Conservation (phyloP, 129 eudicot genomes). For the Ambrosia trifida region DNA sequence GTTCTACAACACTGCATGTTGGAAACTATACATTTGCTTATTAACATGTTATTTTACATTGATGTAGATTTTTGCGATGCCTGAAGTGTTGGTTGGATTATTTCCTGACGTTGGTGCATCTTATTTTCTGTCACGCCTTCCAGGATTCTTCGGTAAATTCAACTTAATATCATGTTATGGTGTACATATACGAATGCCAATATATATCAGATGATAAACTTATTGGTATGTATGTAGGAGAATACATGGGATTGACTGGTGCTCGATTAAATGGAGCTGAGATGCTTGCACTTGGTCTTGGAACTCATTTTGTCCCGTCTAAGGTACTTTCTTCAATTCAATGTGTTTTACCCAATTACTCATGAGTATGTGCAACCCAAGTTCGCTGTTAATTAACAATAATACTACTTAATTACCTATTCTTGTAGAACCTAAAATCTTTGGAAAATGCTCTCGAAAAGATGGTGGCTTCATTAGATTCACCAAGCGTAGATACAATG, state of each 20-base stretch:
- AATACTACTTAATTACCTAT: not conserved
- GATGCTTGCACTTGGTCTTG: constrained; percentile 51
- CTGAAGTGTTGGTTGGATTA: constrained; percentile 47
- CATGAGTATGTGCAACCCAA: not conserved
- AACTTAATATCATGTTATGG: too few relatives aligned
- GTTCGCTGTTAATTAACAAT: not conserved
- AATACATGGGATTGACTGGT: constrained; percentile 44
- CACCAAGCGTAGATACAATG: constrained; percentile 16
- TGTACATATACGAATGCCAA: too few relatives aligned
- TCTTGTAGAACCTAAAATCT: constrained; percentile 21
- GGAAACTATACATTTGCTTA: too few relatives aligned
- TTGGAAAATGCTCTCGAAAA: constrained; percentile 33
- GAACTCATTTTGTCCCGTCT: constrained; percentile 51
- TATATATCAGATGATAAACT: not conserved
- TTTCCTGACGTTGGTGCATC: constrained; percentile 58
- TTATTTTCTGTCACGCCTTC: constrained; percentile 44
- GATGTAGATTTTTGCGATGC: constrained; percentile 49
- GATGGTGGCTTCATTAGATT: constrained; percentile 20
- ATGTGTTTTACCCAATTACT: not conserved
- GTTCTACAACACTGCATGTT: too few relatives aligned
- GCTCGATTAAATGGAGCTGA: constrained; percentile 38
- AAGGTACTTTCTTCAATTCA: constrained; percentile 26
- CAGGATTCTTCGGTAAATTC: constrained; percentile 45
- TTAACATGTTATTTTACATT: too few relatives aligned
- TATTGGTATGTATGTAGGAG: not conserved